Base-by-base conservation (phyloP, 306 rosid species). In the Gleditsia sinensis region DNA sequence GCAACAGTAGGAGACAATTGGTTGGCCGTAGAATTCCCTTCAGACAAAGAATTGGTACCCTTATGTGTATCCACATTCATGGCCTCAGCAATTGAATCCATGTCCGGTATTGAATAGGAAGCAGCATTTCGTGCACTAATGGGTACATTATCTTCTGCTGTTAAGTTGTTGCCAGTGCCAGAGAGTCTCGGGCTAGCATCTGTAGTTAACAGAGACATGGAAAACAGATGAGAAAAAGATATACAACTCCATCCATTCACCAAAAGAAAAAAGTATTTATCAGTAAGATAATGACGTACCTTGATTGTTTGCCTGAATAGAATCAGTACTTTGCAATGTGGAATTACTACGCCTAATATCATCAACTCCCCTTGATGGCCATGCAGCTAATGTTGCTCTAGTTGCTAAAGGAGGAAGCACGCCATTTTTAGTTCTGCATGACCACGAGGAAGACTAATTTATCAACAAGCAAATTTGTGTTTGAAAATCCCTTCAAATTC, bases 341-440 rank as follows among this genome's bases (percentile, higher is more conserved):
- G 83, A 50, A 80, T 40, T 80, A 75, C n/a, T 75, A 14, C 37
- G 71, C 49, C 78, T 82, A 36, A 51, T 56, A 78, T 53, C 71
- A 80, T 67, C 86, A 49, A 66, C 87, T 71, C 67, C 62, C 61
- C 71, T 71, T 30, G 88, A 71, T 68, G 91, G 88, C 98, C 97
- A 94, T 59, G 96, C 96, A 69, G 97, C 95, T 84, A 65, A 86
- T 53, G 96, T 81, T 81, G 91, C 96, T 82, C 97, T 86, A 27
- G 88, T 83, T 37, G 93, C 85, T 73, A 94, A 75, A 59, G 96
- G 86, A 77, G 94, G 96, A 74, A 89, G 76, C n/a, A 49, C 86
- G 67, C 91, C 92, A 34, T 75, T 83, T 81, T 82, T 85, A 3
- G 89, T 94, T 83, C 97, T 94, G 88, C 83, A 77, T 7, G 57